Conservation (phyloP, 176 grass and related monocot genomes). For the Oryza meyeriana region DNA sequence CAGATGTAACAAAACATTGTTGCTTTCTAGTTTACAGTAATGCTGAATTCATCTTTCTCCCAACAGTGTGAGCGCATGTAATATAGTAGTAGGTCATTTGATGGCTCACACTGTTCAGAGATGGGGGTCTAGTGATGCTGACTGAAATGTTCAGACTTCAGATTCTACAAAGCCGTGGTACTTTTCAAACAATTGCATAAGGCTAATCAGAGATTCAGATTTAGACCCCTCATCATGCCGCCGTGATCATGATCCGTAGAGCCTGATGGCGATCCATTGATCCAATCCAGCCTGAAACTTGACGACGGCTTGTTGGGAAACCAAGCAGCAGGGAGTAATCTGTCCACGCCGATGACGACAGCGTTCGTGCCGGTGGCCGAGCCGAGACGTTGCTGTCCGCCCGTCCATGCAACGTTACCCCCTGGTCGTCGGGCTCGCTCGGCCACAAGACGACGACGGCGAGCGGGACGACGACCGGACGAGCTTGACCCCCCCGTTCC, state of each 20-base stretch:
- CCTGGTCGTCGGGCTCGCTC: background rate
- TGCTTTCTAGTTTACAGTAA: background rate
- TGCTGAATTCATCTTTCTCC: background rate
- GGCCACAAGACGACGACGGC: background rate
- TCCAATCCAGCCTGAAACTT: background rate
- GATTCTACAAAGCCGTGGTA: background rate
- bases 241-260: no score
- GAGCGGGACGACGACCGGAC: no score
- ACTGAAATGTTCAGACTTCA: background rate
- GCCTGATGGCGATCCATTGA: background rate
- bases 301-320: background rate
- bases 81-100: background rate
- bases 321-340: background rate
- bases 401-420: background rate
- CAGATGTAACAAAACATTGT: background rate
- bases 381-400: background rate
- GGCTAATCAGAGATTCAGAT: background rate
- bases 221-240: background rate
- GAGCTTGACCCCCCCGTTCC: constrained; percentile 10
- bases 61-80: background rate
- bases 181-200: background rate
- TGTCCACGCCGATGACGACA: constrained; percentile 7
- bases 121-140: background rate
- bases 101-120: background rate
- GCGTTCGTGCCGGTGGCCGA: background rate